phyloP scores from a whole-genome alignment of 192 early-diverging fungal genomes.

The Coemansia sp. region DNA sequence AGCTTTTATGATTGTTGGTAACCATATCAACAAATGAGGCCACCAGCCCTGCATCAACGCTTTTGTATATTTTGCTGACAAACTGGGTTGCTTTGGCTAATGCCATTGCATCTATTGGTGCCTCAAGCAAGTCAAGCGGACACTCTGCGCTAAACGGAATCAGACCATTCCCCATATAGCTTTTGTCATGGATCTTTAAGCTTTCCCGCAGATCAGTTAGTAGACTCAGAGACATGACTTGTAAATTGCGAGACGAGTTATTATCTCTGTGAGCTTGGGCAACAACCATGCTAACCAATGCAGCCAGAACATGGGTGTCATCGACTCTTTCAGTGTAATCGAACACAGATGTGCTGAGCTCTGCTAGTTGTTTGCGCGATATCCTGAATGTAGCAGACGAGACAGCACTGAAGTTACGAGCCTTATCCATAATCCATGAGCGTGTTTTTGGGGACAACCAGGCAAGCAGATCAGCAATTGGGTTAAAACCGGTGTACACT shows the following conservation, averaged over 20 bases:
- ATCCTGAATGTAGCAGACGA: conserved; percentile 41
- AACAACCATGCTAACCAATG: conserved; percentile 39
- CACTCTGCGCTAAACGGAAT: conserved; percentile 37
- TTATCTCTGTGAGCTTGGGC: conserved; percentile 30
- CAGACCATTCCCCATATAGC: conserved; percentile 49
- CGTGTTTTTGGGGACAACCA: conserved; percentile 47
- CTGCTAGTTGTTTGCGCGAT: conserved; percentile 10
- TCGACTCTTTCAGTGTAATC: background rate
- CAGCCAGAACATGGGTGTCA: conserved; percentile 37
- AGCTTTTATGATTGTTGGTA: conserved; percentile 22
- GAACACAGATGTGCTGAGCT: conserved; percentile 14
- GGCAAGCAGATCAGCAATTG: conserved; percentile 44
- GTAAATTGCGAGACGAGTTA: background rate
- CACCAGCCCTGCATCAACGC: conserved; percentile 34
- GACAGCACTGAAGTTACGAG: conserved; percentile 21
- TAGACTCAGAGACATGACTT: background rate
- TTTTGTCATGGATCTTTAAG: conserved; percentile 20
- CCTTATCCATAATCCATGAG: conserved; percentile 22
- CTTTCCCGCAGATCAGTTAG: conserved; percentile 44
- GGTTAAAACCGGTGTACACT: conserved; percentile 37
- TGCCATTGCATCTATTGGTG: conserved; percentile 11
- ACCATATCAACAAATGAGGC: conserved; percentile 47
- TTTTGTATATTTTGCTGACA: conserved; percentile 21
- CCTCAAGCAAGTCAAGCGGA: conserved; percentile 30
- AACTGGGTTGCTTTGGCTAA: conserved; percentile 23